These are phyloP conservation scores for Penicillium sp. DNA, from an alignment of 2,329 filamentous ascomycete genomes.

Conservation along the genomic window DNA sequence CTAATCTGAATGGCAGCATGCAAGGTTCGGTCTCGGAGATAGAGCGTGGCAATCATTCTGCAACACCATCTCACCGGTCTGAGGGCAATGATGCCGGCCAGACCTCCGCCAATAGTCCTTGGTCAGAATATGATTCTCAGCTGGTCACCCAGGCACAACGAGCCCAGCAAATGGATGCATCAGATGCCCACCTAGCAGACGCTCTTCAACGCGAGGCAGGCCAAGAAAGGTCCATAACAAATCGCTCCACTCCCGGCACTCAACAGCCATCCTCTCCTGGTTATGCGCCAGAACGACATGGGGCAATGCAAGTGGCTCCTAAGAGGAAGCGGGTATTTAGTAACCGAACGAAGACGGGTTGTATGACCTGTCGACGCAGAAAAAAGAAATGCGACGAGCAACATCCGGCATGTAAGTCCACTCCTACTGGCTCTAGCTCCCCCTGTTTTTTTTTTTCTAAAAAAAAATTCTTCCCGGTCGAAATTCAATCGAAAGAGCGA, in stretches of 20 bases:
- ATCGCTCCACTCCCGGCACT: slow-evolving; percentile 35
- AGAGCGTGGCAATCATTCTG: slow-evolving; percentile 17
- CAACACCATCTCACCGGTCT: slow-evolving; percentile 22
- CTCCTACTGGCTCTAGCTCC: slow-evolving; percentile 3
- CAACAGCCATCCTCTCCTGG: slow-evolving; percentile 35
- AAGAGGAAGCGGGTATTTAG: slow-evolving; percentile 66
- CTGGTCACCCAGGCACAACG: slow-evolving; percentile 48
- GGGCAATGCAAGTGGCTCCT: slow-evolving; percentile 40
- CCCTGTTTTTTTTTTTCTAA: background rate
- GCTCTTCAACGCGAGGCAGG: slow-evolving; percentile 51
- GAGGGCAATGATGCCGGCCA: slow-evolving; percentile 33
- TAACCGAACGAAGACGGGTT: slow-evolving; percentile 93
- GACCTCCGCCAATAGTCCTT: slow-evolving; percentile 30
- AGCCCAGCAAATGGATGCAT: slow-evolving; percentile 44
- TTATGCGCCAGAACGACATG: slow-evolving; percentile 34
- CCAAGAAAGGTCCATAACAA: slow-evolving; percentile 36
- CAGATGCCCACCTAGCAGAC: slow-evolving; percentile 53
- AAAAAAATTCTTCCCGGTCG: slow-evolving; percentile 9
- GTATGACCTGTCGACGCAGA: slow-evolving; percentile 82
- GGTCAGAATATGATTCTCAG: slow-evolving; percentile 43
- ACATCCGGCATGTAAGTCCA: slow-evolving; percentile 79
- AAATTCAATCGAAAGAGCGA: slow-evolving; percentile 2
- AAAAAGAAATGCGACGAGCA: slow-evolving; percentile 99
- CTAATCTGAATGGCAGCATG: slow-evolving; percentile 19
- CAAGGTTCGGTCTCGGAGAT: slow-evolving; percentile 21